Conservation (phyloP, 129 eudicot species). For the Flaveria sonorensis region DNA sequence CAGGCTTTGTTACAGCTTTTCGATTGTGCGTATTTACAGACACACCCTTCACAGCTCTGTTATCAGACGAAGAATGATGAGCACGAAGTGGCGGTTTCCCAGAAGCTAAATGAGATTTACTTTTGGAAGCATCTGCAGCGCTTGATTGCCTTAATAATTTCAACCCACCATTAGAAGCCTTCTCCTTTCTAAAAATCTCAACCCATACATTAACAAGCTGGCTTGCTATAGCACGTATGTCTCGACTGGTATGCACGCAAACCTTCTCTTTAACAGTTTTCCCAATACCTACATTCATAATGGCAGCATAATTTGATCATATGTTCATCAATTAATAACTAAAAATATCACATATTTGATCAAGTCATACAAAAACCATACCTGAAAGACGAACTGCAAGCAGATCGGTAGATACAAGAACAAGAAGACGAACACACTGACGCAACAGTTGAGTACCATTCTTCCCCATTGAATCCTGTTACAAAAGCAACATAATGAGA, state of each 20-base stretch:
- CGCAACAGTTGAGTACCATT: constrained; percentile 97
- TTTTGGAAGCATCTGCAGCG: constrained; percentile 57
- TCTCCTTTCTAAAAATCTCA: constrained; percentile 88
- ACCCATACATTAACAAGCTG: constrained; percentile 95
- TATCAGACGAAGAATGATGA: constrained; percentile 47
- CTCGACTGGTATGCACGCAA: constrained; percentile 98
- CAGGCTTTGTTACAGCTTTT: constrained; percentile 48
- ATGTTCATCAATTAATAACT: background rate
- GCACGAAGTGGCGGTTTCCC: constrained; percentile 78
- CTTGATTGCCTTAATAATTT: constrained; percentile 64
- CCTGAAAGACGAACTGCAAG: constrained; percentile 96
- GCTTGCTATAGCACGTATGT: constrained; percentile 95
- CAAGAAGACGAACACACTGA: constrained; percentile 97
- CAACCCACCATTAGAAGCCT: constrained; percentile 70
- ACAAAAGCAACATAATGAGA: constrained; percentile 14
- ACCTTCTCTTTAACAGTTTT: constrained; percentile 96
- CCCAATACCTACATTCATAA: constrained; percentile 72
- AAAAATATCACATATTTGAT: background rate
- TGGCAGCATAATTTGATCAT: background rate
- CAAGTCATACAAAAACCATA: constrained; percentile 21
- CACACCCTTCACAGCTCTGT: constrained; percentile 33
- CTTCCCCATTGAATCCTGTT: constrained; percentile 98
- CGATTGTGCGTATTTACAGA: constrained; percentile 33
- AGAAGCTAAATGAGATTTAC: constrained; percentile 43
- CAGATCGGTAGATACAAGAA: constrained; percentile 87